phyloP scores from a whole-genome alignment of 129 eudicot genomes.

The Saposhnikovia divaricata region DNA sequence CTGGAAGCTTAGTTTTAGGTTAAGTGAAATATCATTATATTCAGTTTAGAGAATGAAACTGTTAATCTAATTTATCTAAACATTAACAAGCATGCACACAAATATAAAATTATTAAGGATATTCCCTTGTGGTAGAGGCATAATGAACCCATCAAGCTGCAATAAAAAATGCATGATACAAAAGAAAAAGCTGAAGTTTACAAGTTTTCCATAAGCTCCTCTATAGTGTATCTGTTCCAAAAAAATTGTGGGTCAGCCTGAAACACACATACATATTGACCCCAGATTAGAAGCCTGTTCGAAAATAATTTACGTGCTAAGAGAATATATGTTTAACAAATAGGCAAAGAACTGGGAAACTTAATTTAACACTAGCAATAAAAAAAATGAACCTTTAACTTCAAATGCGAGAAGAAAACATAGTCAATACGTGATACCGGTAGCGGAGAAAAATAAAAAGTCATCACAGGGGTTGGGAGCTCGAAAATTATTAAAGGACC shows the following conservation, averaged over 20 bases:
- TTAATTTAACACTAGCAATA: background rate
- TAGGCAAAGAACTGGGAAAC: background rate
- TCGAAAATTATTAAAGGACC: background rate
- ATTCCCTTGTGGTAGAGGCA: slow-evolving; percentile 98
- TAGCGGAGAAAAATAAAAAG: background rate
- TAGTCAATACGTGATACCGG: background rate
- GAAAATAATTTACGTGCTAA: background rate
- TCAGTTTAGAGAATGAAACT: slow-evolving; percentile 11
- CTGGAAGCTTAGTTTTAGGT: slow-evolving; percentile 69
- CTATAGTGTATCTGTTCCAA: slow-evolving; percentile 83
- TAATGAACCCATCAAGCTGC: slow-evolving; percentile 86
- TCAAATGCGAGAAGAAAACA: background rate
- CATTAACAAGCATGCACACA: background rate
- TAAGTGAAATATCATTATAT: slow-evolving; percentile 29
- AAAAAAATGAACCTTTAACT: background rate
- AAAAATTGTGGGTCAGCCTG: slow-evolving; percentile 98
- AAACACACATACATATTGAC: slow-evolving; percentile 24
- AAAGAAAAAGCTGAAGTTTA: slow-evolving; percentile 12
- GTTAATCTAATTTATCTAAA: background rate
- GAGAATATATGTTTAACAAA: background rate
- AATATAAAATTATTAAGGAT: slow-evolving; percentile 40
- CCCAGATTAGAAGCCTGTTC: background rate
- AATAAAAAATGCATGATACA: slow-evolving; percentile 16
- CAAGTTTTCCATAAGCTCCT: slow-evolving; percentile 78
- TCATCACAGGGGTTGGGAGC: background rate